Conservation (phyloP, 208 protist genomes). For the Kentomonas sorsogonicus region DNA sequence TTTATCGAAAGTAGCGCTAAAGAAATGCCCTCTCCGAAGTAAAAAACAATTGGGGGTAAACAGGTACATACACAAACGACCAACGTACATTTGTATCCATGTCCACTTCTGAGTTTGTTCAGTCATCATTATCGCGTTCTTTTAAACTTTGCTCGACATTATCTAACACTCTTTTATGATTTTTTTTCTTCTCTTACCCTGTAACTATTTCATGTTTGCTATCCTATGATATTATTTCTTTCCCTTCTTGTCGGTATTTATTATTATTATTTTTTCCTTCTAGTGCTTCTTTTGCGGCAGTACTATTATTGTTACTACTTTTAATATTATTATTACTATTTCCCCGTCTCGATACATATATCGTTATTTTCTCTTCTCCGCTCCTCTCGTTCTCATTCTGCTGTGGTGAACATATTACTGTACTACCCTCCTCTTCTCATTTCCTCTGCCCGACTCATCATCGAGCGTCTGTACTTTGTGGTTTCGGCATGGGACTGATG, state of each 20-base stretch:
- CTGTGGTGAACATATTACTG: not conserved
- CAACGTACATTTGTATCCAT: too few relatives aligned
- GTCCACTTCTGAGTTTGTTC: too few relatives aligned
- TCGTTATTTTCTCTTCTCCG: not conserved
- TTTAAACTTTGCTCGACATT: too few relatives aligned
- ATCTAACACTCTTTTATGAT: not conserved
- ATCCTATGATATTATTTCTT: slow-evolving; percentile 1
- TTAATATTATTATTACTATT: slow-evolving; percentile 10
- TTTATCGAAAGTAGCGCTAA: too few relatives aligned
- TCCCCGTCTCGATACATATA: not conserved
- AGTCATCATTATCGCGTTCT: too few relatives aligned
- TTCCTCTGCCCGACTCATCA: not conserved
- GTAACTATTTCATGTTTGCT: not conserved
- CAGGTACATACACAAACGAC: too few relatives aligned
- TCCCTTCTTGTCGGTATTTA: not conserved
- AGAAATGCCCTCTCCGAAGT: too few relatives aligned
- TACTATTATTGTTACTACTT: not conserved
- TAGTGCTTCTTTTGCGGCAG: not conserved
- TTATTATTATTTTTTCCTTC: slow-evolving; percentile 15
- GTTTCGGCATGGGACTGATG: too few relatives aligned
- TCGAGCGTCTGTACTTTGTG: not conserved
- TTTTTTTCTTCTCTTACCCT: not conserved
- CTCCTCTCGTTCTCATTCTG: not conserved
- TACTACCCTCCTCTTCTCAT: not conserved
- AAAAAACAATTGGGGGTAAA: too few relatives aligned